Base-by-base conservation (phyloP, 768 basidiomycete species). In the Tylopilus intermedius region DNA sequence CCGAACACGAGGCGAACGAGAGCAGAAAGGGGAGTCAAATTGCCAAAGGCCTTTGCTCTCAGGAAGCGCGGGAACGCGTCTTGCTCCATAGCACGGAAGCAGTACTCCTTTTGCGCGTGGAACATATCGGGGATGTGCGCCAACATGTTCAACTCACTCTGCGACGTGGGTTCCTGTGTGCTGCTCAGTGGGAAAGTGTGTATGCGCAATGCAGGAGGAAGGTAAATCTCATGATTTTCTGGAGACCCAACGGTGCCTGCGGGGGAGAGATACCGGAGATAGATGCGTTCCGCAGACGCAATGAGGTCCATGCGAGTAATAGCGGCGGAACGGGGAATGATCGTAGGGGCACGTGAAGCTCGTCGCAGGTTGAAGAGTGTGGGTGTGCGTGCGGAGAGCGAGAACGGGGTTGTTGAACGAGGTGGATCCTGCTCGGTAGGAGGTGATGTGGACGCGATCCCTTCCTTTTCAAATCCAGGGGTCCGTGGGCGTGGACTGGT, bases 191-290 rank as follows among this genome's bases (percentile, higher is more conserved):
- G 93, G 76, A 99, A 98, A 24, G 80, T 78, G 69, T 94, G 84
- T 63, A 98, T 85, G 46, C 96, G 90, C 41, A 99, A 80, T 22
- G 90, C 80, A 1, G 94, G 90, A 0, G 96, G 96, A 18, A 99
- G 86, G 68, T 98, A 98, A 46, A 99, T 94, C 75, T 98, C 95
- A 69, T 97, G 95, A 71, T 93, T 94, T 66, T 94, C 90, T 11
- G 83, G 81, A 14, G 86, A 83, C 57, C 88, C 83, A 7, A 87
- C 80, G 15, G 83, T 79, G 64, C 83, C 85, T 32, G 82, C 83
- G 5, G 87, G 89, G 5, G 88, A 87, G 54, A 99, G 85, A 72
- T 98, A 98, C 49, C 94, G 86, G 66, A 86, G 86, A 75, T 85
- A 98, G 61, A 99, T 97, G 64, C 94, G 90, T 66, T 98, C 96